Percentiles rank a stretch among this genome's conserved stretches.
These are phyloP conservation scores for Salicornia ramosissima DNA, from an alignment of 148 eudicot species.

Conservation along the genomic window DNA sequence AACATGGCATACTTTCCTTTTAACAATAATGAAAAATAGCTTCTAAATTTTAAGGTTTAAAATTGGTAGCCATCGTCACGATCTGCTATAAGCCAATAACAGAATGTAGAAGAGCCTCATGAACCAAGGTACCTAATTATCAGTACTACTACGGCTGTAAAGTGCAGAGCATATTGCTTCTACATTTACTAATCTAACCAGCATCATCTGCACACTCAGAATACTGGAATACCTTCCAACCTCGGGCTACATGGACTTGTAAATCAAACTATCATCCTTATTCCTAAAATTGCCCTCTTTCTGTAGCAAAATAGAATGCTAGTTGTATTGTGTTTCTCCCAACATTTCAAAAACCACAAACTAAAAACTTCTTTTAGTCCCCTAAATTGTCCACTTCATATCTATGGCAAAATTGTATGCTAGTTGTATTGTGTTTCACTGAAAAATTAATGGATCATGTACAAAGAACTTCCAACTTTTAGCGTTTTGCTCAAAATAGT, in stretches of 20 bases:
- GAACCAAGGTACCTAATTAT: background rate
- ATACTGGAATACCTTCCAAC: background rate
- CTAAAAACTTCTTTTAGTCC: too few species aligned
- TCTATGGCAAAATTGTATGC: background rate
- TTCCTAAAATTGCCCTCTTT: too few species aligned
- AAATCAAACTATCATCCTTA: too few species aligned
- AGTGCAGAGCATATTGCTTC: background rate
- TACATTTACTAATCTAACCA: background rate
- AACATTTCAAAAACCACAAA: too few species aligned
- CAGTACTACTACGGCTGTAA: background rate
- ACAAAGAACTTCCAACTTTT: too few species aligned
- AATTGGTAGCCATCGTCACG: background rate
- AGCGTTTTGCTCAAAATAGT: too few species aligned
- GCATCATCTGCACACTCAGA: background rate
- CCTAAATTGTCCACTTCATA: background rate
- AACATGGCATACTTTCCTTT: too few species aligned
- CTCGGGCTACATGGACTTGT: background rate
- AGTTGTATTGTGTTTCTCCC: too few species aligned
- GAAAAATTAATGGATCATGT: too few species aligned
- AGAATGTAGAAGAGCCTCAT: background rate
- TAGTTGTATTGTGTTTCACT: background rate
- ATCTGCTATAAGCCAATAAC: background rate
- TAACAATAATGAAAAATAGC: background rate
- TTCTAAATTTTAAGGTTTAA: background rate
- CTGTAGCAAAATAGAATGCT: too few species aligned